Evolutionary conservation across 177 flowering plant genomes (phyloP).

Genomic region (Telopea speciosissima): DNA sequence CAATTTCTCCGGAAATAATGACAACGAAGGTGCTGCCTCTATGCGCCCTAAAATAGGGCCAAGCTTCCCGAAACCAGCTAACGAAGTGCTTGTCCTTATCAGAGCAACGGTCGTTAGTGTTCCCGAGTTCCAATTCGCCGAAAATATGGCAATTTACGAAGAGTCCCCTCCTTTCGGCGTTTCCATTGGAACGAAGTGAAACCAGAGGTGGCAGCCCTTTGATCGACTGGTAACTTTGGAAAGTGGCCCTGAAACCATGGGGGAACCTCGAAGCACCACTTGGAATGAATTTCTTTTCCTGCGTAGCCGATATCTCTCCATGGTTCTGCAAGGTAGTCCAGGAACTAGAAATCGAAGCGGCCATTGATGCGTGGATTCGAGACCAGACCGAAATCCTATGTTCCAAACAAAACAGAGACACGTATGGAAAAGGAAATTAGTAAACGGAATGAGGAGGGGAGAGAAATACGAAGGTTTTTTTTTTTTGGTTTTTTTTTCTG

Average conservation of each 20-base stretch:
- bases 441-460: too few species aligned
- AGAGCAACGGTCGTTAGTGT: conserved; percentile 5
- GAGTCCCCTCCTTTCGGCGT: background rate
- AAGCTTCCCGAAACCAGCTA: conserved; percentile 71
- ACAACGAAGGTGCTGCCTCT: conserved; percentile 80
- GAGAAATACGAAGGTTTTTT: too few species aligned
- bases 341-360: conserved; percentile 10
- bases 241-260: too few species aligned
- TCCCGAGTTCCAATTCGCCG: conserved; percentile 10
- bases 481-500: too few species aligned
- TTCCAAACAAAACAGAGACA: background rate
- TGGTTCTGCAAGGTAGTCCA: conserved; percentile 2
- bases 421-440: background rate
- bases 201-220: background rate
- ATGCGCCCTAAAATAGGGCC: conserved; percentile 85
- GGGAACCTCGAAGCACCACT: background rate
- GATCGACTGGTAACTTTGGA: background rate
- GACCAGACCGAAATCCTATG: background rate
- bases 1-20: conserved; percentile 69
- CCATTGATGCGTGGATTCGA: conserved; percentile 7
- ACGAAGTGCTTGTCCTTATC: conserved; percentile 50
- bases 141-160: conserved; percentile 5
- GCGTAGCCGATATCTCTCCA: background rate
- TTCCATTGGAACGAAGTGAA: background rate
- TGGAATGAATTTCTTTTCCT: background rate